A percentile compares a stretch with the other conserved stretches of the same genome.
Conservation (phyloP, 805 yeast genomes). For the Yamadazyma sp. region DNA sequence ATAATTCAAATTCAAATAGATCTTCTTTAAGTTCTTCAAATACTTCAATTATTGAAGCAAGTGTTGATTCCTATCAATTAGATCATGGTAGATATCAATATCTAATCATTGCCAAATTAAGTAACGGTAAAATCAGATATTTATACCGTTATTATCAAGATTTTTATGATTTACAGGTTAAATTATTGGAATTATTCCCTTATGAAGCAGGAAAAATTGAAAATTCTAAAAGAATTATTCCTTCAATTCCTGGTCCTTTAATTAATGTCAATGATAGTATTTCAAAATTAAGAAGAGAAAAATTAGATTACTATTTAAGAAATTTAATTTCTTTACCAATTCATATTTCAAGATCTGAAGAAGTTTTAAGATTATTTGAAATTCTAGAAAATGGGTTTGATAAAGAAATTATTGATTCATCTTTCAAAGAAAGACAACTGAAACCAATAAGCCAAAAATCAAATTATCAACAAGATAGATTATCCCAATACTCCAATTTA, state of each 20-base stretch:
- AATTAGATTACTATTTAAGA: conserved; percentile 50
- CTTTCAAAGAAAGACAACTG: conserved; percentile 20
- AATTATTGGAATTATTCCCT: conserved; percentile 78
- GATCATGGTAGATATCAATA: conserved; percentile 91
- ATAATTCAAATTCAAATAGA: conserved; percentile 15
- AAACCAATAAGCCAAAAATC: conserved; percentile 39
- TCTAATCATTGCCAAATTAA: conserved; percentile 62
- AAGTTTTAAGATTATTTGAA: conserved; percentile 70
- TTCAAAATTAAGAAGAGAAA: conserved; percentile 52
- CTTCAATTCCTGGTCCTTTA: conserved; percentile 95
- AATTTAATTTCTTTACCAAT: conserved; percentile 69
- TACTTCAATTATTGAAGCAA: conserved; percentile 52
- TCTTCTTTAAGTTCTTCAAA: conserved; percentile 28
- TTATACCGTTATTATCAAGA: conserved; percentile 92
- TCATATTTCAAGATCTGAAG: conserved; percentile 66
- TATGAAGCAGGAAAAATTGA: conserved; percentile 87
- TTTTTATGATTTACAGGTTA: conserved; percentile 90
- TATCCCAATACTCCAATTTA: conserved; percentile 47
- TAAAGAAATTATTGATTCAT: conserved; percentile 37
- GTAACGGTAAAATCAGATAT: conserved; percentile 65
- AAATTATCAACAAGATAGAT: conserved; percentile 48
- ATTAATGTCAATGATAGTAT: conserved; percentile 80
- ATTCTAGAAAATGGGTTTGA: conserved; percentile 60
- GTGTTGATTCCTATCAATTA: conserved; percentile 75
- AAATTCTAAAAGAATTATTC: conserved; percentile 74